Conservation (phyloP, 1,284 basidiomycete genomes). For the Sporisorium reilianum region DNA sequence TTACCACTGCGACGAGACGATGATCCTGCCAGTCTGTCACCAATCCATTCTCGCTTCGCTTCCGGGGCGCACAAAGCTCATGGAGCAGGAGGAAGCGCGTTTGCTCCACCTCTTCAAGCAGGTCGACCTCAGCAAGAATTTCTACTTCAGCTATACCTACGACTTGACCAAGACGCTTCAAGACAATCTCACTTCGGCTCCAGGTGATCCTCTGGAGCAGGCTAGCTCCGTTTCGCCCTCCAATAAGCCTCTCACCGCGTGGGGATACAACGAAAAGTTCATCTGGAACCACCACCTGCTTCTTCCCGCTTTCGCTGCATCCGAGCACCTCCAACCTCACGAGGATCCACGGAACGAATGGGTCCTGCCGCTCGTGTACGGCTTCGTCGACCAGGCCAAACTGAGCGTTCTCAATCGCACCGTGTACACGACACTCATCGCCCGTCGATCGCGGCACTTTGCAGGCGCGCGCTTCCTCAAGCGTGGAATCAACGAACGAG, state of each 20-base stretch:
- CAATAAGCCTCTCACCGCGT: constrained; percentile 55
- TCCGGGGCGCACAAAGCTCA: constrained; percentile 57
- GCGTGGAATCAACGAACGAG: constrained; percentile 88
- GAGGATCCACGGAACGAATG: constrained; percentile 74
- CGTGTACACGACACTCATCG: constrained; percentile 92
- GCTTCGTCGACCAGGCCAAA: constrained; percentile 98
- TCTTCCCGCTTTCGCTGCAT: constrained; percentile 73
- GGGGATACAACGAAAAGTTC: constrained; percentile 85
- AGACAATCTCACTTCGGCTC: constrained; percentile 80
- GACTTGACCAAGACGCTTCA: constrained; percentile 96
- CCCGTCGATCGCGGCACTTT: constrained; percentile 91
- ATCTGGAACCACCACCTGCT: constrained; percentile 97
- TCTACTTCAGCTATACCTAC: constrained; percentile 98
- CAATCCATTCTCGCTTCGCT: constrained; percentile 50
- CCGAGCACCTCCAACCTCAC: constrained; percentile 38
- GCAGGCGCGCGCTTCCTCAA: constrained; percentile 96
- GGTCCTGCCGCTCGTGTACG: constrained; percentile 93
- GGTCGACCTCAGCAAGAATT: constrained; percentile 98
- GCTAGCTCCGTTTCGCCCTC: constrained; percentile 53
- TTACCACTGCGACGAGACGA: constrained; percentile 94
- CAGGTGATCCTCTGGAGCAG: constrained; percentile 64
- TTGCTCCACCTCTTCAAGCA: constrained; percentile 93
- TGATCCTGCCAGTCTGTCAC: constrained; percentile 76
- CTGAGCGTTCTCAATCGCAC: constrained; percentile 89
- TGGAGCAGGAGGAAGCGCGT: constrained; percentile 69